Evolutionary conservation across 352 stramenopile species (phyloP).

Genomic region (Phytophthora megakarya): DNA sequence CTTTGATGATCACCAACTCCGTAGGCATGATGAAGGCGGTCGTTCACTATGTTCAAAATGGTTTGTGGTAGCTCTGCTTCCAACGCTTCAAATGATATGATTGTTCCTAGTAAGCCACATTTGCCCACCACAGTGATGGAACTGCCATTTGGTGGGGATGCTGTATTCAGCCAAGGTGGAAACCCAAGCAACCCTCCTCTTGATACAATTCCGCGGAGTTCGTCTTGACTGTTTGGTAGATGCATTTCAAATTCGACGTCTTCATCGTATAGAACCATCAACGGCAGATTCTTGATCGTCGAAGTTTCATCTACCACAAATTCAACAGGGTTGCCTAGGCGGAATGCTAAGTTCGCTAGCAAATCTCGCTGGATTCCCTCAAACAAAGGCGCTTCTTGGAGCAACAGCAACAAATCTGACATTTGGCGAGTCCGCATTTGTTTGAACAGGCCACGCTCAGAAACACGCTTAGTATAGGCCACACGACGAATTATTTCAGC

Average conservation of each 20-base stretch:
- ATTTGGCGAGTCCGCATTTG: conserved; percentile 12
- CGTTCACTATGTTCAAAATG: conserved; percentile 3
- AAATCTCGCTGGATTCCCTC: conserved; percentile 15
- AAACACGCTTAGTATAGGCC: conserved; percentile 28
- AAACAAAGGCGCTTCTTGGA: conserved; percentile 25
- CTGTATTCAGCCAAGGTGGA: conserved; percentile 12
- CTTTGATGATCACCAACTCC: conserved; percentile 4
- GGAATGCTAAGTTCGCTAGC: conserved; percentile 29
- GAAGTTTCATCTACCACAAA: conserved; percentile 1
- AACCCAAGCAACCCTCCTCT: conserved; percentile 26
- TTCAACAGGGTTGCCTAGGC: conserved; percentile 14
- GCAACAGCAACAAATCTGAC: conserved; percentile 18
- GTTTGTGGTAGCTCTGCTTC: conserved; percentile 15
- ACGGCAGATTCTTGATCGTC: conserved; percentile 4
- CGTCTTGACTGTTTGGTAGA: neutral
- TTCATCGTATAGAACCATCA: conserved; percentile 21
- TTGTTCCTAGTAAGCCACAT: conserved; percentile 11
- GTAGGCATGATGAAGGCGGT: conserved; percentile 9
- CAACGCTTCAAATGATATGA: conserved; percentile 14
- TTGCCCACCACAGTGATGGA: conserved; percentile 1
- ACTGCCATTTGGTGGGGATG: neutral
- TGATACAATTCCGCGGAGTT: conserved; percentile 9
- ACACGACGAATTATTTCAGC: conserved; percentile 41
- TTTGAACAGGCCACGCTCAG: conserved; percentile 24
- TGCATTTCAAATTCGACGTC: conserved; percentile 24